These are phyloP conservation scores for Nemania diffusa DNA, from an alignment of 2,329 filamentous ascomycete species.

Conservation along the genomic window DNA sequence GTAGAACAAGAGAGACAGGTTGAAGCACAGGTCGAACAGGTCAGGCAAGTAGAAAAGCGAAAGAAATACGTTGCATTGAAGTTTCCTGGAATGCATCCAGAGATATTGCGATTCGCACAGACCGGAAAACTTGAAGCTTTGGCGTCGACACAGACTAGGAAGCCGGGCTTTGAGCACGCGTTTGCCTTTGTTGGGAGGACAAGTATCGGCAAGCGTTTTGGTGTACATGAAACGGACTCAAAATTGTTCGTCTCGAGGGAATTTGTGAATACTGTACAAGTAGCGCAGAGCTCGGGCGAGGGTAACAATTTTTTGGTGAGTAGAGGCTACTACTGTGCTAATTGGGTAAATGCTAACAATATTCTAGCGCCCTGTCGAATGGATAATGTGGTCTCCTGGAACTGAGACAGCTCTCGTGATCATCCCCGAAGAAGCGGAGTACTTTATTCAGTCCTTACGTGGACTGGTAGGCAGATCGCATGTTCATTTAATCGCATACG, in stretches of 20 bases:
- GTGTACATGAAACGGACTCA: constrained; percentile 41
- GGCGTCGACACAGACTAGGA: constrained; percentile 19
- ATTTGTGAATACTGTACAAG: constrained; percentile 59
- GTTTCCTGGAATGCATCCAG: constrained; percentile 59
- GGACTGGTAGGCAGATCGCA: not conserved
- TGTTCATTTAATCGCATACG: constrained; percentile 66
- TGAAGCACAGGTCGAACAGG: constrained; percentile 66
- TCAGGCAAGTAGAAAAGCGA: constrained; percentile 64
- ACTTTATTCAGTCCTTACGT: constrained; percentile 59
- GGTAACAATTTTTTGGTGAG: constrained; percentile 49
- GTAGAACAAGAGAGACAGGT: constrained; percentile 70
- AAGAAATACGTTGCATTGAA: constrained; percentile 51
- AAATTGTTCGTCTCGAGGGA: constrained; percentile 57
- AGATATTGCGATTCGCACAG: constrained; percentile 57
- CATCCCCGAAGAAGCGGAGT: constrained; percentile 71
- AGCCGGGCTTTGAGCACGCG: constrained; percentile 54
- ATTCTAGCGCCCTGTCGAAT: constrained; percentile 63
- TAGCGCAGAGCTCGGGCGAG: constrained; percentile 26
- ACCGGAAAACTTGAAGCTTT: constrained; percentile 54
- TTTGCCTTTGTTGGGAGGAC: constrained; percentile 56
- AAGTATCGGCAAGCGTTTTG: constrained; percentile 49
- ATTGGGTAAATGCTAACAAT: constrained; percentile 25
- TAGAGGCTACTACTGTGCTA: not conserved
- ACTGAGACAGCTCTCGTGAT: constrained; percentile 64
- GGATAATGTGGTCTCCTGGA: constrained; percentile 66